A percentile compares a stretch with the other conserved stretches of the same genome.
These are phyloP conservation scores for Chlamydomonas sphaeroides DNA, from an alignment of 139 green algal species.

Conservation along the genomic window DNA sequence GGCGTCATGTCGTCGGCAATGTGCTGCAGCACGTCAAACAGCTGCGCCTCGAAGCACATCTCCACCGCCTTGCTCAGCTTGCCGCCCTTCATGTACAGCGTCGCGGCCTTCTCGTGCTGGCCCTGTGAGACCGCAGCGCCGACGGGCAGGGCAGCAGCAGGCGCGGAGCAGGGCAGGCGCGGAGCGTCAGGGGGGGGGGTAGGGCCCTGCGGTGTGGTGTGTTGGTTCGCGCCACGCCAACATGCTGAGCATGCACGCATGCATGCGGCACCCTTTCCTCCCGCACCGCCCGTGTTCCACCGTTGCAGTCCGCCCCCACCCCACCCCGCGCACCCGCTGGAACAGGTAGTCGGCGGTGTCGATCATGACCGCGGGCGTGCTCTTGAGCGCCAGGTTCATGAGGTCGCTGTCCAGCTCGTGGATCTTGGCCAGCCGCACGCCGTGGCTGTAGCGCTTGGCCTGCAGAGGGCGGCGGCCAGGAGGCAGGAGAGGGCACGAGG, in stretches of 20 bases:
- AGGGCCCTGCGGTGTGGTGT: too few species aligned
- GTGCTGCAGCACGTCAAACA: constrained; percentile 74
- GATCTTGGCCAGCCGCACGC: constrained; percentile 64
- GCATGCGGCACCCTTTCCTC: too few species aligned
- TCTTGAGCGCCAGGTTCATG: constrained; percentile 63
- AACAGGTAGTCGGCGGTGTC: constrained; percentile 71
- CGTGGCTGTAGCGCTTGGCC: constrained; percentile 66
- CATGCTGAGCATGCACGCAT: too few species aligned
- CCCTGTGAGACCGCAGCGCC: constrained; percentile 18
- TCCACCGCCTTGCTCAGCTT: constrained; percentile 76
- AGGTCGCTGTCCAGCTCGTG: constrained; percentile 57
- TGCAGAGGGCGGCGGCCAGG: background rate
- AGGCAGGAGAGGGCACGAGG: too few species aligned
- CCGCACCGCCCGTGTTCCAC: too few species aligned
- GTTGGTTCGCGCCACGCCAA: too few species aligned
- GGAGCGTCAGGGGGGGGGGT: too few species aligned
- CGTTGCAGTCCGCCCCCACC: too few species aligned
- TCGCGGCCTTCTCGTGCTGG: constrained; percentile 59
- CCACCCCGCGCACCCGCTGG: too few species aligned
- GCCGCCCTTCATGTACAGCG: constrained; percentile 60
- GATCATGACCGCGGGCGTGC: constrained; percentile 64
- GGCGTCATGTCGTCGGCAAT: constrained; percentile 68
- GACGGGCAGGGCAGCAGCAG: background rate
- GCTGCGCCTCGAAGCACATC: constrained; percentile 76
- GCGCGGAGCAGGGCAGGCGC: background rate